Conservation (phyloP, 176 grass and related monocot species). For the Metroxylon sagu region DNA sequence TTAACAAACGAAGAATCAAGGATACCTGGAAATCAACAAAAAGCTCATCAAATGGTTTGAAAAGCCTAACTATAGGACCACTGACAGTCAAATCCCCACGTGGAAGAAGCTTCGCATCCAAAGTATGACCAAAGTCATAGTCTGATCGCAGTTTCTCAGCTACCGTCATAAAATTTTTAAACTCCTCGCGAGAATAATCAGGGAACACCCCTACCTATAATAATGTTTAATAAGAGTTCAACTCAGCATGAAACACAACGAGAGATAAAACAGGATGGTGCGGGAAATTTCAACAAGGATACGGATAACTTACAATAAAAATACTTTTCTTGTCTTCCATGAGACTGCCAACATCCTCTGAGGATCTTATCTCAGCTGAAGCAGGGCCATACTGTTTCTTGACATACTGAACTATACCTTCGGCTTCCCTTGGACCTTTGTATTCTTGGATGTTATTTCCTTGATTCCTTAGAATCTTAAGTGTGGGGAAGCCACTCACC, state of each 20-base stretch:
- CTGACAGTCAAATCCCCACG: slow-evolving; percentile 37
- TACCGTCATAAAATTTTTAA: slow-evolving; percentile 60
- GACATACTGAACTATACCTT: slow-evolving; percentile 66
- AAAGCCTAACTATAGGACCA: slow-evolving; percentile 59
- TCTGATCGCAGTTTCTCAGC: slow-evolving; percentile 56
- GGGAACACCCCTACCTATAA: slow-evolving; percentile 76
- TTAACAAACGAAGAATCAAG: background rate
- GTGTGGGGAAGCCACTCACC: slow-evolving; percentile 42
- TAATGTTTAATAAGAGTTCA: slow-evolving; percentile 4
- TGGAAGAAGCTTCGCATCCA: slow-evolving; percentile 48
- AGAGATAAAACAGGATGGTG: no score
- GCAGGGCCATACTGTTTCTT: slow-evolving; percentile 59
- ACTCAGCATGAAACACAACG: no score
- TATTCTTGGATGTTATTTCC: slow-evolving; percentile 36
- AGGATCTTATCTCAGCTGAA: slow-evolving; percentile 51
- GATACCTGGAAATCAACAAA: slow-evolving; percentile 67
- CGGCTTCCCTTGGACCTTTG: slow-evolving; percentile 53
- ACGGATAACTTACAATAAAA: slow-evolving; percentile 45
- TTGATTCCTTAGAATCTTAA: slow-evolving; percentile 67
- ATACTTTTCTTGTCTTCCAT: slow-evolving; percentile 38
- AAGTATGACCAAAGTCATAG: slow-evolving; percentile 76
- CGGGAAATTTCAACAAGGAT: no score
- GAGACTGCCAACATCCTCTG: slow-evolving; percentile 21
- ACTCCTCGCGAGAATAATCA: slow-evolving; percentile 58
- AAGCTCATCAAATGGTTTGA: slow-evolving; percentile 94